phyloP scores from a whole-genome alignment of 2,329 filamentous ascomycete genomes.

The Pochonia chlamydosporia region DNA sequence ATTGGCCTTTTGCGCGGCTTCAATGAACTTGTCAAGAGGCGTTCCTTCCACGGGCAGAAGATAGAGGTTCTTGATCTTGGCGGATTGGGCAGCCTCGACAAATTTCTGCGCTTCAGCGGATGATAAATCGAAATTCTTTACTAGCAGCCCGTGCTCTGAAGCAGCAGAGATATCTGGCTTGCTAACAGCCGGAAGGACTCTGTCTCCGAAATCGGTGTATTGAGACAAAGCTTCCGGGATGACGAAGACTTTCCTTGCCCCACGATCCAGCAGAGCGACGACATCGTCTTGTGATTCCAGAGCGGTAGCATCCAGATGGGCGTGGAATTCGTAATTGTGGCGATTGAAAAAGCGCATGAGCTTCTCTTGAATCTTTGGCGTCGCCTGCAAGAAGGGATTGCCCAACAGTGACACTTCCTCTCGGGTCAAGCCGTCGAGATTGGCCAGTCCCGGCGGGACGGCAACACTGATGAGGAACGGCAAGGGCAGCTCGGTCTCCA shows the following conservation, averaged over 20 bases:
- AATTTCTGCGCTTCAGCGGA: constrained; percentile 35
- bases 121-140: constrained; percentile 45
- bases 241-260: constrained; percentile 81
- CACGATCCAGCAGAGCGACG: constrained; percentile 74
- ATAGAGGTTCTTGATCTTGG: constrained; percentile 42
- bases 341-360: constrained; percentile 41
- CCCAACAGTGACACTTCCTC: constrained; percentile 55
- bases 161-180: constrained; percentile 39
- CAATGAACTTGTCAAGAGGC: constrained; percentile 40
- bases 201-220: constrained; percentile 49
- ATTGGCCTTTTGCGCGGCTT: constrained; percentile 41
- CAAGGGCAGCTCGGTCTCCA: constrained; percentile 60
- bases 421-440: constrained; percentile 46
- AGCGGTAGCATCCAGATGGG: constrained; percentile 71
- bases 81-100: constrained; percentile 36
- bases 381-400: constrained; percentile 51
- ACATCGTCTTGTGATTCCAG: constrained; percentile 68
- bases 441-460: constrained; percentile 41
- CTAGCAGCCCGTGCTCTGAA: constrained; percentile 44
- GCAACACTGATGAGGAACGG: constrained; percentile 57
- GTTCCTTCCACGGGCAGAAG: constrained; percentile 43
- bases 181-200: constrained; percentile 48
- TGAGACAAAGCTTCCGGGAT: constrained; percentile 59
- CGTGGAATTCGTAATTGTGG: constrained; percentile 47
- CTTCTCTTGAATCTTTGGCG: constrained; percentile 40